These are phyloP conservation scores for Pichia occidentalis DNA, from an alignment of 805 yeast genomes.

Conservation along the genomic window DNA sequence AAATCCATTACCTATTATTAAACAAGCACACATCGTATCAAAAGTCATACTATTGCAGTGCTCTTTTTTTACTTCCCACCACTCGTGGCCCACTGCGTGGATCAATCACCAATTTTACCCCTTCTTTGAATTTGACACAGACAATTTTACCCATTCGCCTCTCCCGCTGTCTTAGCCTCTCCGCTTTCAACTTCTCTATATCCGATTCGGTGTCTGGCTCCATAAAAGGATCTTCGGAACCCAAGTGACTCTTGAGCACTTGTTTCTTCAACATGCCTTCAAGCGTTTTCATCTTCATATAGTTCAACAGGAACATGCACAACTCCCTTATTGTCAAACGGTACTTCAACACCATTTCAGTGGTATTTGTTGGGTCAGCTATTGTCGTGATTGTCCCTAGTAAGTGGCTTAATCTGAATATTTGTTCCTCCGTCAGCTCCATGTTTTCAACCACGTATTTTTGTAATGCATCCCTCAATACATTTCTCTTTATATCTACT, in stretches of 20 bases:
- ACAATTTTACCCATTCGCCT: conserved; percentile 32
- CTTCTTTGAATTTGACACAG: conserved; percentile 33
- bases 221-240: conserved; percentile 11
- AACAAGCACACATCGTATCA: conserved; percentile 34
- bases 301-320: conserved; percentile 31
- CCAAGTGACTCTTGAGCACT: conserved; percentile 13
- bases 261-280: conserved; percentile 25
- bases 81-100: conserved; percentile 30
- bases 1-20: conserved; percentile 31
- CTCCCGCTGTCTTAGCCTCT: conserved; percentile 15
- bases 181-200: conserved; percentile 1
- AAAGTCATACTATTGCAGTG: conserved; percentile 26
- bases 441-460: conserved; percentile 10
- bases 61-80: not conserved
- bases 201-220: conserved; percentile 15
- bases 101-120: conserved; percentile 34
- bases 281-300: conserved; percentile 34
- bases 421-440: conserved; percentile 11
- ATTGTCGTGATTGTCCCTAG: conserved; percentile 37
- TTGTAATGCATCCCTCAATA: conserved; percentile 7
- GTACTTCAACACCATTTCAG: conserved; percentile 48
- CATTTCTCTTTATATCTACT: conserved; percentile 14
- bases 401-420: conserved; percentile 8
- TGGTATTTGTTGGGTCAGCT: conserved; percentile 38
- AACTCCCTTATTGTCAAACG: conserved; percentile 46